phyloP scores from a whole-genome alignment of 2,329 filamentous ascomycete genomes.

The Ascochyta viciae-villosae region DNA sequence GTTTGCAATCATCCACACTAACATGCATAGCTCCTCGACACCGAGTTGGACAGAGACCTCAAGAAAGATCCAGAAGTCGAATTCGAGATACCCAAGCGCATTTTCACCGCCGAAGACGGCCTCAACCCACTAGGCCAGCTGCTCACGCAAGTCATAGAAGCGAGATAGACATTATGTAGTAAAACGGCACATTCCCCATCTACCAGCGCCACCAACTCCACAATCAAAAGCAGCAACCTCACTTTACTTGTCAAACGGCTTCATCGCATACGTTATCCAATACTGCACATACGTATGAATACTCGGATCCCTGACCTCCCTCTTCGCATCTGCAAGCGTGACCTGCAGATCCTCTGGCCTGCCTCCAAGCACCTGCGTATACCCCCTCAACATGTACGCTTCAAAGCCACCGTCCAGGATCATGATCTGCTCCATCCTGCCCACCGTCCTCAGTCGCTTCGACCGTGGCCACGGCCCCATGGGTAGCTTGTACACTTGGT shows the following conservation, averaged over 20 bases:
- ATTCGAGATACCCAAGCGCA: constrained; percentile 89
- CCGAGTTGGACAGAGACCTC: constrained; percentile 81
- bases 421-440: constrained; percentile 31
- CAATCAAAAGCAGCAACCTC: neutral
- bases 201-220: constrained; percentile 1
- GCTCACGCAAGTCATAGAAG: constrained; percentile 40
- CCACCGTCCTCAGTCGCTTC: constrained; percentile 28
- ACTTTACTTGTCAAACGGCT: neutral
- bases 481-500: constrained; percentile 36
- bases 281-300: constrained; percentile 35
- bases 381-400: constrained; percentile 34
- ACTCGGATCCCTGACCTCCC: constrained; percentile 29
- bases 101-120: constrained; percentile 63
- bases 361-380: constrained; percentile 22
- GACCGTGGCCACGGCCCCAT: constrained; percentile 40
- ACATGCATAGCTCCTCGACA: constrained; percentile 72
- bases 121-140: constrained; percentile 42
- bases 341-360: constrained; percentile 27
- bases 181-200: neutral
- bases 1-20: neutral
- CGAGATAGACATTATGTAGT: constrained; percentile 23
- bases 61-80: constrained; percentile 90
- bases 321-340: constrained; percentile 26
- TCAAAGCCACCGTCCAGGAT: constrained; percentile 34
- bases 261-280: constrained; percentile 28